phyloP scores from a whole-genome alignment of 2,329 filamentous ascomycete genomes.

The Penicillium sp. region DNA sequence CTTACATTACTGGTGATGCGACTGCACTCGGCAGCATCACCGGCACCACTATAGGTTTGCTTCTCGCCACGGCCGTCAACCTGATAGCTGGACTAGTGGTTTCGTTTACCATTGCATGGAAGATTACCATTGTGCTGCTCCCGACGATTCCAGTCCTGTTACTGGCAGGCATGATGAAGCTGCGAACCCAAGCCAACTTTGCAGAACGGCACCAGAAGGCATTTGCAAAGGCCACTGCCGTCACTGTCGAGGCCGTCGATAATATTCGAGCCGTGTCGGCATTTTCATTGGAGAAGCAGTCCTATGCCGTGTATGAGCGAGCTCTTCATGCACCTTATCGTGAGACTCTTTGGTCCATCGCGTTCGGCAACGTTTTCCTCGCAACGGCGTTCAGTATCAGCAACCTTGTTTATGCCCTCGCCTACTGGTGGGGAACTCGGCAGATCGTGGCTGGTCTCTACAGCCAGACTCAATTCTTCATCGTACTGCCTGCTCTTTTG shows the following conservation, averaged over 20 bases:
- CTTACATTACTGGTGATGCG: constrained; percentile 67
- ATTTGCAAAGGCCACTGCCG: constrained; percentile 50
- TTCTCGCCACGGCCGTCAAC: constrained; percentile 68
- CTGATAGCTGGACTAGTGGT: constrained; percentile 66
- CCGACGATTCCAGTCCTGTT: constrained; percentile 67
- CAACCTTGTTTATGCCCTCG: constrained; percentile 69
- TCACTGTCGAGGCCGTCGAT: constrained; percentile 52
- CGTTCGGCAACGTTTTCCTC: constrained; percentile 46
- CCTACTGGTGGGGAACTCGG: constrained; percentile 76
- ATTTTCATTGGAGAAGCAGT: constrained; percentile 52
- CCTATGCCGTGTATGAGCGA: constrained; percentile 44
- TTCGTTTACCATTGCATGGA: constrained; percentile 70
- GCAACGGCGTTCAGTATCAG: constrained; percentile 47
- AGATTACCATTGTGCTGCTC: constrained; percentile 69
- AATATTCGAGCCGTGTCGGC: constrained; percentile 53
- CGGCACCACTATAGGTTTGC: constrained; percentile 66
- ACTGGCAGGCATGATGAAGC: constrained; percentile 66
- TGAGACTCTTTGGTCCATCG: constrained; percentile 47
- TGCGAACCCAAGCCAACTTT: constrained; percentile 58
- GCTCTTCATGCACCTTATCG: constrained; percentile 47
- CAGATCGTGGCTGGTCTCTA: constrained; percentile 66
- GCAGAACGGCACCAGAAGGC: constrained; percentile 55
- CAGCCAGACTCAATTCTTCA: constrained; percentile 67
- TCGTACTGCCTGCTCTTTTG: constrained; percentile 67
- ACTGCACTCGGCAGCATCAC: constrained; percentile 66